phyloP scores from a whole-genome alignment of 2,329 filamentous ascomycete genomes.

The Pseudovirgaria hyperparasitica region DNA sequence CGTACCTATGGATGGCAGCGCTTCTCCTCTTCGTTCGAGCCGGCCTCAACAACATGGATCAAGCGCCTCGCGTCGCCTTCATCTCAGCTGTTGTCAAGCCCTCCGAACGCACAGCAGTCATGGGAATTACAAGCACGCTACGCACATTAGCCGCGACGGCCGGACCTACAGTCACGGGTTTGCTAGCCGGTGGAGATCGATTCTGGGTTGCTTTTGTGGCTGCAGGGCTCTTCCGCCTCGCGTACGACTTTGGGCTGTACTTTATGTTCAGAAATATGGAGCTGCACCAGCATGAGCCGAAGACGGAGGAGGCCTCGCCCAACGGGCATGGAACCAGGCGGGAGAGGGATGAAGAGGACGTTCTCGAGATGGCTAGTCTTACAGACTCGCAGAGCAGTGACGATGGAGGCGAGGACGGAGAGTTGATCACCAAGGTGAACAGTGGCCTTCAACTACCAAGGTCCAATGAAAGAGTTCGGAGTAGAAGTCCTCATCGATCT shows the following conservation, averaged over 20 bases:
- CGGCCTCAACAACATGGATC: conserved; percentile 56
- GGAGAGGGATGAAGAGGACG: too few relatives aligned
- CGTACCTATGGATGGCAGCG: conserved; percentile 38
- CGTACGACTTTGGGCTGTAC: conserved; percentile 25
- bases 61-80: conserved; percentile 52
- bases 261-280: conserved; percentile 25
- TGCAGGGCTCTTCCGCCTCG: conserved; percentile 20
- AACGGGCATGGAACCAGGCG: too few relatives aligned
- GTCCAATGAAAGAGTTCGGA: too few relatives aligned
- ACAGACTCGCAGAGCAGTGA: too few relatives aligned
- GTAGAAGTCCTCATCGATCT: too few relatives aligned
- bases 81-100: conserved; percentile 54
- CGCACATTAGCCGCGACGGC: conserved; percentile 45
- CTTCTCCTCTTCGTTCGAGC: conserved; percentile 45
- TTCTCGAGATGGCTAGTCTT: too few relatives aligned
- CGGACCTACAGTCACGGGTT: conserved; percentile 22
- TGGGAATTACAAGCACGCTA: conserved; percentile 53
- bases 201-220: conserved; percentile 28
- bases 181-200: conserved; percentile 18
- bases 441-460: too few relatives aligned
- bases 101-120: conserved; percentile 54
- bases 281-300: conserved; percentile 8
- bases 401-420: too few relatives aligned
- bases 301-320: conserved; percentile 4
- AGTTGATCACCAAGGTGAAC: too few relatives aligned